Evolutionary conservation across 495 filamentous ascomycete species (phyloP).

Genomic region (Darksidea phi): DNA sequence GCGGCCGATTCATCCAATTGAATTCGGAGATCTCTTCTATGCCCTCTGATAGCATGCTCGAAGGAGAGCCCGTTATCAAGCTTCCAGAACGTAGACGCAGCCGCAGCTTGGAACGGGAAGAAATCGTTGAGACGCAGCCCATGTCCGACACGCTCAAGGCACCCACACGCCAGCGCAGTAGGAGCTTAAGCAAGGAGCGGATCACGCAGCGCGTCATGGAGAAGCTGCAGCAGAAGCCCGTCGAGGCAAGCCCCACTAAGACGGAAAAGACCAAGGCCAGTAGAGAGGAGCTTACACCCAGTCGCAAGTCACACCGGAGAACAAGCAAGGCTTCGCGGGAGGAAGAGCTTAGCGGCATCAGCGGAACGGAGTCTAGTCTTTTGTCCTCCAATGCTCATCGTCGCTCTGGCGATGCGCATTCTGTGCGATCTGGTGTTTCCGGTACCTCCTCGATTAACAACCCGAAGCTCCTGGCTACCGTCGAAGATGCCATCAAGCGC

Average conservation of each 20-base stretch:
- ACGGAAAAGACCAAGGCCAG: slow-evolving; percentile 54
- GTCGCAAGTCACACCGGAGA: slow-evolving; percentile 46
- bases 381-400: slow-evolving; percentile 66
- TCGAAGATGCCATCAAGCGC: slow-evolving; percentile 91
- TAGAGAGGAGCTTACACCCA: slow-evolving; percentile 62
- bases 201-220: slow-evolving; percentile 70
- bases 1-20: slow-evolving; percentile 58
- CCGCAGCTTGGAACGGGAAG: slow-evolving; percentile 55
- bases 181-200: slow-evolving; percentile 72
- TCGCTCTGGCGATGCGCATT: slow-evolving; percentile 71
- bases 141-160: slow-evolving; percentile 60
- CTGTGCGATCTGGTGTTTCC: slow-evolving; percentile 71
- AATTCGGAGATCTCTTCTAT: slow-evolving; percentile 87
- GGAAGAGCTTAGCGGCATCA: slow-evolving; percentile 59
- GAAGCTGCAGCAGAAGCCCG: slow-evolving; percentile 51
- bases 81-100: slow-evolving; percentile 57
- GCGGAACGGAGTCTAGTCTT: slow-evolving; percentile 71
- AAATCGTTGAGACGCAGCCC: slow-evolving; percentile 37
- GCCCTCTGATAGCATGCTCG: slow-evolving; percentile 86
- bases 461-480: slow-evolving; percentile 88
- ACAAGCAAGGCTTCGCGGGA: slow-evolving; percentile 59
- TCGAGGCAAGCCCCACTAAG: slow-evolving; percentile 49
- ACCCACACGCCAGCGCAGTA: slow-evolving; percentile 62
- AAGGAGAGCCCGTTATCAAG: slow-evolving; percentile 48
- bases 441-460: slow-evolving; percentile 88